Evolutionary conservation across 768 basidiomycete species (phyloP).

Genomic region (Xerocomellus amylosporus): DNA sequence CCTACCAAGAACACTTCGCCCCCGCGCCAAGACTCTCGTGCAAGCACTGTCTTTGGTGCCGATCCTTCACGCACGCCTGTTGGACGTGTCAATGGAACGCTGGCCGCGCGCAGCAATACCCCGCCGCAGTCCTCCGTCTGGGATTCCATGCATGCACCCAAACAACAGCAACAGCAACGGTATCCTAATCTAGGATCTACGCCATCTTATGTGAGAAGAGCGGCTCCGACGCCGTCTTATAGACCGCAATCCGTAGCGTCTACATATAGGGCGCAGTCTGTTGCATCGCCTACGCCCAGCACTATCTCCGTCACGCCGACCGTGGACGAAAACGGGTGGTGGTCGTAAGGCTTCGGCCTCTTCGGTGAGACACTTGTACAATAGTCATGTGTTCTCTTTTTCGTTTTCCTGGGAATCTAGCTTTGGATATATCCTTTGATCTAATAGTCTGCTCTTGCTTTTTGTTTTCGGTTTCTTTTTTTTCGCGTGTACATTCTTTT

Average conservation of each 20-base stretch:
- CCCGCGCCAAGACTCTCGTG: conserved; percentile 71
- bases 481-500: background rate
- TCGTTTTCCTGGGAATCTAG: conserved; percentile 11
- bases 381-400: conserved; percentile 2
- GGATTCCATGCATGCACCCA: conserved; percentile 67
- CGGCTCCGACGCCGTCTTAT: conserved; percentile 26
- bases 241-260: conserved; percentile 49
- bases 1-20: conserved; percentile 38
- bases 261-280: conserved; percentile 33
- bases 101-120: conserved; percentile 39
- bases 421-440: conserved; percentile 19
- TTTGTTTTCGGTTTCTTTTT: background rate
- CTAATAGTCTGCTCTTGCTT: conserved; percentile 17
- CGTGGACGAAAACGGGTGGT: conserved; percentile 77
- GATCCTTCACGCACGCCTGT: conserved; percentile 54
- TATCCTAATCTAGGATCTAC: conserved; percentile 12
- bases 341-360: conserved; percentile 42
- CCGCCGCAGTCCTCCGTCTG: conserved; percentile 61
- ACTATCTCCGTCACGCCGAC: conserved; percentile 71
- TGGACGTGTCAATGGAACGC: conserved; percentile 34
- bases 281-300: conserved; percentile 75
- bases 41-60: conserved; percentile 57
- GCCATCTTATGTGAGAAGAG: conserved; percentile 13
- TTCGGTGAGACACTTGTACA: conserved; percentile 7
- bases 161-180: conserved; percentile 21